Conservation (phyloP, 2,329 filamentous ascomycete species). For the Tolypocladium sp. region DNA sequence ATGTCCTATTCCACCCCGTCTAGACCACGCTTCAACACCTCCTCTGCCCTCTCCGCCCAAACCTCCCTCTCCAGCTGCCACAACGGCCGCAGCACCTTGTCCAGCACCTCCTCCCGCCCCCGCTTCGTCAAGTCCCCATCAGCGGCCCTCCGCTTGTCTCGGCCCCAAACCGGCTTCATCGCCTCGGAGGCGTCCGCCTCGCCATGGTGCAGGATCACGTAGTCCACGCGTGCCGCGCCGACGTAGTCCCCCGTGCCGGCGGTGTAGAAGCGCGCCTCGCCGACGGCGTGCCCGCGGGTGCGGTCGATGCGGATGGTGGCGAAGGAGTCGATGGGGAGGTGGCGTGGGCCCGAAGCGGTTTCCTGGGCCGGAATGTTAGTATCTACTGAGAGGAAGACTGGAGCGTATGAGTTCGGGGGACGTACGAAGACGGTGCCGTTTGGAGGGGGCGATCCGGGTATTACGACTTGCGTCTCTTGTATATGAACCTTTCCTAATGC, state of each 20-base stretch:
- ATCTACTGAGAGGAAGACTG: background rate
- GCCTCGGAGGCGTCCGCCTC: background rate
- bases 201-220: constrained; percentile 3
- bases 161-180: constrained; percentile 1
- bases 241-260: constrained; percentile 12
- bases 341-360: constrained; percentile 13
- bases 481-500: constrained; percentile 1
- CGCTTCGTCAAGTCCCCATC: constrained; percentile 7
- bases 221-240: constrained; percentile 7
- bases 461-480: constrained; percentile 5
- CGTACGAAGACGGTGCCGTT: background rate
- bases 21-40: background rate
- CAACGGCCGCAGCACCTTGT: constrained; percentile 46
- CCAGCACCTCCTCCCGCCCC: background rate
- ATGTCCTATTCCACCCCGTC: background rate
- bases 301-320: constrained; percentile 4
- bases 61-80: constrained; percentile 58
- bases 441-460: constrained; percentile 4
- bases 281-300: background rate
- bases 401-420: background rate
- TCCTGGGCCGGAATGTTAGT: constrained; percentile 6
- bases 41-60: constrained; percentile 37
- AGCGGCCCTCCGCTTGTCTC: constrained; percentile 33
- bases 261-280: constrained; percentile 12
- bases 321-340: constrained; percentile 14